Evolutionary conservation across 2,329 filamentous ascomycete genomes (phyloP), one percentile per base, ranked within the genome.

Genomic region (Xylariaceae sp.): DNA sequence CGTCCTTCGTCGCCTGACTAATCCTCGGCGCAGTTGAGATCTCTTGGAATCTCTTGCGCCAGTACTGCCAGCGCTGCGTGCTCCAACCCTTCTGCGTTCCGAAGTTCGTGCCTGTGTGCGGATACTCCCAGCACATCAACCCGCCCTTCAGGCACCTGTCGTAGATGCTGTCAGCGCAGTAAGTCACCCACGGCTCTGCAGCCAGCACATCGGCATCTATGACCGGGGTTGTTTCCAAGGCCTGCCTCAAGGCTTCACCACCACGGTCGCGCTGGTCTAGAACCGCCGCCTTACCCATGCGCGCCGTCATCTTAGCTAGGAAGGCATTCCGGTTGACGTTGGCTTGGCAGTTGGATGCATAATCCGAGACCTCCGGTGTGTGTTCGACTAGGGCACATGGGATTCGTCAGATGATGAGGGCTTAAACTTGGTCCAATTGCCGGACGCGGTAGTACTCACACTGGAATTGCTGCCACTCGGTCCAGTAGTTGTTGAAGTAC

Each of bases 231-330:
- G 36, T 26, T 42, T 58, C 56, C 21, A 58, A 21, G 9, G 53
- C 53, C 37, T 48, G 36, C 13, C 46, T 55, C 5, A 58, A 30
- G n/a, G 45, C 44, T 16, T 58, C 49, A 2, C 49, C 53, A 18
- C 56, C 56, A n/a, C 56, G 53, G 29, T 58, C 49, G 29, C 53
- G 56, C 34, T 58, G 56, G 29, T 58, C 56, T 9, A 58, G 45
- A n/a, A 37, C 49, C 8, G 37, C 19, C n/a, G 44, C 43, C 0
- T 47, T 51, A 5, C 46, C 53, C 49, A 42, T 44, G 7, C 47
- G 46, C 16, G 53, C 47, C 6, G 56, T 51, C n/a, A 58, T 9
- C 26, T 58, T 58, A 3, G 56, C 56, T 4, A 58, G 49, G 47
- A 58, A 58, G 42, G 53, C 53, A 36, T 58, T 58, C n/a, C 49